Evolutionary conservation across 2,329 filamentous ascomycete species (phyloP), one percentile per base, ranked within the genome.

Genomic region (Fusarium sp.): DNA sequence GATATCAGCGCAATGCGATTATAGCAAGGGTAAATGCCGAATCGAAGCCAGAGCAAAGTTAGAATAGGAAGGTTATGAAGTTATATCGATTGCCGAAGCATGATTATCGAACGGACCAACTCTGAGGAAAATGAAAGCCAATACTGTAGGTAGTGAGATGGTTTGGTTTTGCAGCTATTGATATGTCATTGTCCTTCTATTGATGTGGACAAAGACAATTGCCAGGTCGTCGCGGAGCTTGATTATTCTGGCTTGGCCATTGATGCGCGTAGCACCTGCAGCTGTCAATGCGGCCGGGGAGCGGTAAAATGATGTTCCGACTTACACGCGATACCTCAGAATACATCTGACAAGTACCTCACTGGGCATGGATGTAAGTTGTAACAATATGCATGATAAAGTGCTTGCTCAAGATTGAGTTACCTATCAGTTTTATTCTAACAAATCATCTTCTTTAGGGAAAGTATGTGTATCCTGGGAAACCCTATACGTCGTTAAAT

Each of bases 281-380:
- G 58, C 51, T 58, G 59, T 57, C 67, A 55, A 62, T 55, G 46
- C 32, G 47, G 9, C 20, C 54, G 63, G 73, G 1, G 1, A 3
- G 34, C 73, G 73, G 73, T 29, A 8, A 38, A 74, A 68, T 44
- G 51, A 71, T 74, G 59, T 11, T 68, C 67, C 73, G 73, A 70
- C 69, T 75, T 70, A 69, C 63, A 72, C 62, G 43, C 48, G 52
- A 70, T 40, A 12, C 16, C 34, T 29, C 27, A 29, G 10, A 29
- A 27, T 32, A 15, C 38, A 15, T 30, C 22, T 29, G 16, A 18
- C 9, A 18, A n/a, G 16, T 24, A 45, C 18, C 15, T 53, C 16
- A 25, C 30, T 25, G 9, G 16, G 6, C 22, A 52, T 43, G 22
- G 13, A 66, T 30, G 27, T 41, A 60, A 45, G 13, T 65, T 30